Conservation (phyloP, 495 filamentous ascomycete species). For the Neurospora hispaniola region DNA sequence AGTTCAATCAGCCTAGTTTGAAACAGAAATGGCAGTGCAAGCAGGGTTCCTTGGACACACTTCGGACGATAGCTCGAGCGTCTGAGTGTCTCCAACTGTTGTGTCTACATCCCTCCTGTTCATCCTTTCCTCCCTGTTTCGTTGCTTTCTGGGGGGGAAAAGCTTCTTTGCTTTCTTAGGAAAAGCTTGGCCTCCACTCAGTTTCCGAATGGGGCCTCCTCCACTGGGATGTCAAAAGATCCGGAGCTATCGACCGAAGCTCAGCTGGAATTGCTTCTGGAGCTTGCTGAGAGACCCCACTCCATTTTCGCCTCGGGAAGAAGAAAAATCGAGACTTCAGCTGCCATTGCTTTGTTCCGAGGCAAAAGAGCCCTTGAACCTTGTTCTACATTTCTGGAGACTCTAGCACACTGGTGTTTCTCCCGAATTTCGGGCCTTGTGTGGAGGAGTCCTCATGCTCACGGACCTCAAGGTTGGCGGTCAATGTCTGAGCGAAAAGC, state of each 20-base stretch:
- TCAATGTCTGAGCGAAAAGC: neutral
- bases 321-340: neutral
- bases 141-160: too few species aligned
- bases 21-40: neutral
- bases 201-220: neutral
- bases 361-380: neutral
- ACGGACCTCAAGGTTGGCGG: neutral
- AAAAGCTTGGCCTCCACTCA: neutral
- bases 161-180: neutral
- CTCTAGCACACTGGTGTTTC: neutral
- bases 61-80: neutral
- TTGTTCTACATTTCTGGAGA: neutral
- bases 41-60: neutral
- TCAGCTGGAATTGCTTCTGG: neutral
- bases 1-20: neutral
- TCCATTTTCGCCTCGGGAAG: neutral
- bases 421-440: neutral
- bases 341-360: neutral
- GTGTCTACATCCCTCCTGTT: neutral
- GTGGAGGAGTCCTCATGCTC: neutral
- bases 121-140: neutral
- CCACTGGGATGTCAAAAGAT: neutral
- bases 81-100: too few species aligned
- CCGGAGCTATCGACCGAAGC: neutral
- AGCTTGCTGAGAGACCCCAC: neutral